Base-by-base conservation (phyloP, 106 monocot species). In the Dendrobium catenatum region DNA sequence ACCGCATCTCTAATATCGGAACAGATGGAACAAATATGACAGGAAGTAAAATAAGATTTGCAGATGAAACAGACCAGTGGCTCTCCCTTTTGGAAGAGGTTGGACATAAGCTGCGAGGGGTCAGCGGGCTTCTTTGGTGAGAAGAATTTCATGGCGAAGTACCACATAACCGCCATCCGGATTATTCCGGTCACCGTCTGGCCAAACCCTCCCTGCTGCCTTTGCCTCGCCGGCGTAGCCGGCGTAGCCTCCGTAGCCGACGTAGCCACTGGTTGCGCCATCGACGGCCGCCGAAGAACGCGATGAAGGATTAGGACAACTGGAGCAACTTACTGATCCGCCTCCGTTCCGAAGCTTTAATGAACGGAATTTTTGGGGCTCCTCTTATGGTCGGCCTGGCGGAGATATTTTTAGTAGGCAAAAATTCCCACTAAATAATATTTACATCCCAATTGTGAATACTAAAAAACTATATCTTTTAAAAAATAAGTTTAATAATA, bases 111-210 rank as follows among this genome's bases (percentile, higher is more conserved):
- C 56, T 81, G 79, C 16, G 90, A 88, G 16, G 94, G 91, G 18
- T 95, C 92, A n/a, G 82, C 29, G n/a, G 90, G 78, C 76, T 87
- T 85, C 83, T 98, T 98, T 8, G 97, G 94, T 26, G 86, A 77
- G 86, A 94, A 98, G 83, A 98, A 94, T 83, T 98, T 94, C 85
- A 91, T 89, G 77, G 91, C 94, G 85, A 98, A 92, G 92, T 94
- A 94, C 88, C 89, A 91, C 76, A 98, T 83, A 75, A 91, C 89
- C 67, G 94, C 92, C 91, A 91, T 92, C 56, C 94, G 83, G 24
- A 95, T 77, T 79, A 98, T 87, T 72, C 90, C 92, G 70, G 82
- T 43, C 51, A 98, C 37, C 20, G 89, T 80, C 85, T 90, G 87
- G 9, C 91, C 89, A 2, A 93, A 40, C 9, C 90, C 86, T 19